phyloP scores from a whole-genome alignment of 306 rosid species.

The Purshia tridentata region DNA sequence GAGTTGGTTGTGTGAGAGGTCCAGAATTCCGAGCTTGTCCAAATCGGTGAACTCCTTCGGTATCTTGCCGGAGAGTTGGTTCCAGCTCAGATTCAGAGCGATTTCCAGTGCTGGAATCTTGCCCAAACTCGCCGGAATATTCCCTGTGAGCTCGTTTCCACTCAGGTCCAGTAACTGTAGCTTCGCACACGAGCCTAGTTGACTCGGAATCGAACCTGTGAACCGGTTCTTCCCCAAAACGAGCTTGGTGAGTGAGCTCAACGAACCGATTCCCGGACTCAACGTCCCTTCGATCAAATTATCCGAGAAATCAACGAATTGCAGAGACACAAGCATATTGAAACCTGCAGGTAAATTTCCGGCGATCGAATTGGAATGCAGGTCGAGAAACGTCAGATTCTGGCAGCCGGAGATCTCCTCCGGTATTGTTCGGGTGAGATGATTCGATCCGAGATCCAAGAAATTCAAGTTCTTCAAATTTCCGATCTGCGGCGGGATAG shows the following conservation, averaged over 20 bases:
- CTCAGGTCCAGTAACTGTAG: constrained; percentile 74
- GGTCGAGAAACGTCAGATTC: constrained; percentile 75
- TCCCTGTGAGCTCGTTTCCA: constrained; percentile 51
- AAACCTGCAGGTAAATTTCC: constrained; percentile 61
- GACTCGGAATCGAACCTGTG: constrained; percentile 61
- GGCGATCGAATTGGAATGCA: constrained; percentile 64
- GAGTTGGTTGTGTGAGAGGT: constrained; percentile 73
- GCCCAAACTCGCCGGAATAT: constrained; percentile 62
- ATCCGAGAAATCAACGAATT: constrained; percentile 70
- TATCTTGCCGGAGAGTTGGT: constrained; percentile 59
- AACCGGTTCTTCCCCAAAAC: constrained; percentile 58
- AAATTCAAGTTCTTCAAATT: constrained; percentile 57
- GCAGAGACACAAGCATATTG: constrained; percentile 50
- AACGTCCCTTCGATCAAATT: constrained; percentile 65
- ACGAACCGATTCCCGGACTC: constrained; percentile 52
- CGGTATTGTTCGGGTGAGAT: constrained; percentile 51
- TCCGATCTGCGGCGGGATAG: constrained; percentile 67
- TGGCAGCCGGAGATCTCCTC: constrained; percentile 63
- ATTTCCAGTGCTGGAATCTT: constrained; percentile 75
- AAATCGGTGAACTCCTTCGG: constrained; percentile 61
- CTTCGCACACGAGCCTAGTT: constrained; percentile 57
- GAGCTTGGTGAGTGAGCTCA: constrained; percentile 64
- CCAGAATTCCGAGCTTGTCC: constrained; percentile 71
- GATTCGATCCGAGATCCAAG: constrained; percentile 65
- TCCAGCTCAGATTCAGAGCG: constrained; percentile 75